Conservation (phyloP, 2,329 filamentous ascomycete species). For the Tolypocladium guangdongense region DNA sequence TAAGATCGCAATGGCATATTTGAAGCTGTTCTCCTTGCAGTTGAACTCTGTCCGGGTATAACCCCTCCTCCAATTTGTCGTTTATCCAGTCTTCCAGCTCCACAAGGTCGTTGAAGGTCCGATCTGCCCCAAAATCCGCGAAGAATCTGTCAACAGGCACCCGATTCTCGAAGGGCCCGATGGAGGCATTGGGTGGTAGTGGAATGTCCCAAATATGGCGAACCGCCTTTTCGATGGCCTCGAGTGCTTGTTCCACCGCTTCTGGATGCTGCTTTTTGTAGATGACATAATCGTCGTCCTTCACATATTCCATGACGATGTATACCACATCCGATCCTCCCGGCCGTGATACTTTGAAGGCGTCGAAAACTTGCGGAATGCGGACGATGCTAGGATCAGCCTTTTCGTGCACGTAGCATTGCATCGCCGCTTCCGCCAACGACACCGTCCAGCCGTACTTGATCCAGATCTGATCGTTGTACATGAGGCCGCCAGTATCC, state of each 20-base stretch:
- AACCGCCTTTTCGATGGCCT: background rate
- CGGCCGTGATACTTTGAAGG: background rate
- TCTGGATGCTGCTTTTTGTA: background rate
- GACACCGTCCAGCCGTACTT: conserved; percentile 4
- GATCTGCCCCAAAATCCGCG: conserved; percentile 1
- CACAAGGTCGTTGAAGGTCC: background rate
- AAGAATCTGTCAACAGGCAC: conserved; percentile 3
- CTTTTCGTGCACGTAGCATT: conserved; percentile 1
- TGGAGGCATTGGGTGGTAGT: background rate
- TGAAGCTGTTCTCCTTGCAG: conserved; percentile 3
- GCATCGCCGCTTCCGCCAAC: conserved; percentile 2
- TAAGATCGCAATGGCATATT: conserved; percentile 3
- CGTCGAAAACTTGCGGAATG: conserved; percentile 1
- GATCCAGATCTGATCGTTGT: conserved; percentile 1
- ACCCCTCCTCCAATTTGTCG: background rate
- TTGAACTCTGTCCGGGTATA: background rate
- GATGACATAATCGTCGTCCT: background rate
- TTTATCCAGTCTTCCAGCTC: conserved; percentile 3
- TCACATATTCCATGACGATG: conserved; percentile 4
- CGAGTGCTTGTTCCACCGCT: background rate
- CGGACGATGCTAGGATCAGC: conserved; percentile 3
- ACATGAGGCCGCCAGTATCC: background rate
- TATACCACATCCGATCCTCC: conserved; percentile 1
- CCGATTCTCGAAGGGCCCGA: conserved; percentile 1
- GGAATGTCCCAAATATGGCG: conserved; percentile 4